Evolutionary conservation across 257 asterid species (phyloP).

Genomic region (Buddleja alternifolia): DNA sequence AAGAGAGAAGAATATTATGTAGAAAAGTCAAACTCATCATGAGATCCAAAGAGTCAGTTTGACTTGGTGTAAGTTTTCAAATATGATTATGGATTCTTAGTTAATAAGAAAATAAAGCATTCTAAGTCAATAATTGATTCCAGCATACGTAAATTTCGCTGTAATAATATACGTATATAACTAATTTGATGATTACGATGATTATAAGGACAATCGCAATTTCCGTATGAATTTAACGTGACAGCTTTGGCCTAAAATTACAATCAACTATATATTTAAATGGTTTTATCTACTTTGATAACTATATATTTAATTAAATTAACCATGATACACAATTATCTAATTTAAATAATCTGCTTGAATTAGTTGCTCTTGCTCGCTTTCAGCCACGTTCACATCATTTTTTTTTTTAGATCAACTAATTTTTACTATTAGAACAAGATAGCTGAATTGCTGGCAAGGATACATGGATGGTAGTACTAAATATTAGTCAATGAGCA

Average conservation of each 20-base stretch:
- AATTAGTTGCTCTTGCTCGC: slow-evolving; percentile 15
- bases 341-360: slow-evolving; percentile 16
- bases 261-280: slow-evolving; percentile 18
- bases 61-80: too few relatives aligned
- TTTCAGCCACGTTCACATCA: slow-evolving; percentile 36
- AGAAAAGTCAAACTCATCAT: slow-evolving; percentile 19
- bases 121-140: neutral
- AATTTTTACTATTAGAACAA: neutral
- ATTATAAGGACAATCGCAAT: neutral
- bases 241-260: too few relatives aligned
- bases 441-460: slow-evolving; percentile 7
- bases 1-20: neutral
- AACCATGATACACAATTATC: too few relatives aligned
- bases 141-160: slow-evolving; percentile 12
- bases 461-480: too few relatives aligned
- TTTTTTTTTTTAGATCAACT: slow-evolving; percentile 1
- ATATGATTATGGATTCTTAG: too few relatives aligned
- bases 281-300: neutral
- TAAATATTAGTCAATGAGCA: slow-evolving; percentile 19
- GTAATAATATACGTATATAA: too few relatives aligned
- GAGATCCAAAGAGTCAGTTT: too few relatives aligned
- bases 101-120: neutral
- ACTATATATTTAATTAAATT: too few relatives aligned
- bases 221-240: too few relatives aligned
- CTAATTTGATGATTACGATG: neutral